These are phyloP conservation scores for Globisporangium nagaii DNA, from an alignment of 352 stramenopile species.

Conservation along the genomic window DNA sequence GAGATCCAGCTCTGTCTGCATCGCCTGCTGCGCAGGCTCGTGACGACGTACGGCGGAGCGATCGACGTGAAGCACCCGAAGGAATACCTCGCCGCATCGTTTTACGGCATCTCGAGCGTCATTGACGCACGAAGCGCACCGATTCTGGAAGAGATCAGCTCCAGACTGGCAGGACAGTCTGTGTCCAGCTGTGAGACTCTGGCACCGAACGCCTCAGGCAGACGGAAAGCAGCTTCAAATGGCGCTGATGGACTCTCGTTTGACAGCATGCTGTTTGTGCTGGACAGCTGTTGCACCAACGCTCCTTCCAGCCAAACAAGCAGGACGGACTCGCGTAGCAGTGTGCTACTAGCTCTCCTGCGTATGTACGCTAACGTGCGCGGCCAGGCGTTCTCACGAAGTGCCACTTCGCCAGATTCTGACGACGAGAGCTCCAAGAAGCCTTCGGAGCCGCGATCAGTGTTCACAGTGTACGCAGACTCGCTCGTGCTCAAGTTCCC, in stretches of 20 bases:
- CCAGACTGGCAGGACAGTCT: neutral
- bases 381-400: constrained; percentile 7
- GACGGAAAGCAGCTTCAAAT: neutral
- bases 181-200: neutral
- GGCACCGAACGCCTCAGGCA: neutral
- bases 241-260: constrained; percentile 23
- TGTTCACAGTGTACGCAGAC: constrained; percentile 48
- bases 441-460: constrained; percentile 5
- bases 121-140: constrained; percentile 16
- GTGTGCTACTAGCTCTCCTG: constrained; percentile 28
- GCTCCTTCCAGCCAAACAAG: neutral
- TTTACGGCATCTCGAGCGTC: constrained; percentile 29
- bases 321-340: neutral
- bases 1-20: constrained; percentile 54
- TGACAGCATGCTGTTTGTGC: constrained; percentile 26
- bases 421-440: neutral
- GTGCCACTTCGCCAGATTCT: neutral
- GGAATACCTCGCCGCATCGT: constrained; percentile 21
- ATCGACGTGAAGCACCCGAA: constrained; percentile 31
- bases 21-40: constrained; percentile 36
- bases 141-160: constrained; percentile 5
- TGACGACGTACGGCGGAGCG: constrained; percentile 10
- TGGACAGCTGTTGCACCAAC: constrained; percentile 31
- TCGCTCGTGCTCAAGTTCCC: constrained; percentile 41
- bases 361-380: constrained; percentile 30